These are phyloP conservation scores for Penicillium hordei DNA, from an alignment of 2,329 filamentous ascomycete species.

Conservation along the genomic window DNA sequence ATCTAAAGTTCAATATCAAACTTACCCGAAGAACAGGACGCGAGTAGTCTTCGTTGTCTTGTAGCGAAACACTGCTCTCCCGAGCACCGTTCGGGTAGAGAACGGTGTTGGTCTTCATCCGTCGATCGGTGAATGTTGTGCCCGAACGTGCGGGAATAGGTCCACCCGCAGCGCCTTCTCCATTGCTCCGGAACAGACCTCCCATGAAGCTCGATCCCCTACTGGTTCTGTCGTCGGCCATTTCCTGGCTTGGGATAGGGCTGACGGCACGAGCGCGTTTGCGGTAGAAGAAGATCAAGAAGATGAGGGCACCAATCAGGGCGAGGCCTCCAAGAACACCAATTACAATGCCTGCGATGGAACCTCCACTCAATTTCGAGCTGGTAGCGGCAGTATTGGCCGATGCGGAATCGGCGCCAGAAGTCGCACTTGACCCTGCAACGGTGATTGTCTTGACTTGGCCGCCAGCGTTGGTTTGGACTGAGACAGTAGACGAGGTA, in stretches of 20 bases:
- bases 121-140: conserved; percentile 44
- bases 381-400: conserved; percentile 12
- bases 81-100: conserved; percentile 45
- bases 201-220: conserved; percentile 37
- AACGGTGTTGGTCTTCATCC: conserved; percentile 45
- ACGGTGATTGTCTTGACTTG: conserved; percentile 33
- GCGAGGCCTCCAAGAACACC: conserved; percentile 43
- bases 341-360: conserved; percentile 47
- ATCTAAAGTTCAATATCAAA: conserved; percentile 1
- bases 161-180: conserved; percentile 12
- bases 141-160: conserved; percentile 22
- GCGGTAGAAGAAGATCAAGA: conserved; percentile 42
- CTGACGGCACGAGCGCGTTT: conserved; percentile 35
- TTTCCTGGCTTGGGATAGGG: conserved; percentile 33
- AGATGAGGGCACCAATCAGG: conserved; percentile 37
- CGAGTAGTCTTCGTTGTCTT: conserved; percentile 51
- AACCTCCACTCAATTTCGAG: conserved; percentile 40
- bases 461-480: conserved; percentile 28
- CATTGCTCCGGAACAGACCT: conserved; percentile 32
- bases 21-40: conserved; percentile 46
- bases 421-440: conserved; percentile 17
- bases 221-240: conserved; percentile 34
- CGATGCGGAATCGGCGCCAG: conserved; percentile 18
- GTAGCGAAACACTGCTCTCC: conserved; percentile 47
- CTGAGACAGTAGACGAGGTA: conserved; percentile 13